phyloP scores from a whole-genome alignment of 257 asterid species.

The Penstemon eatonii region DNA sequence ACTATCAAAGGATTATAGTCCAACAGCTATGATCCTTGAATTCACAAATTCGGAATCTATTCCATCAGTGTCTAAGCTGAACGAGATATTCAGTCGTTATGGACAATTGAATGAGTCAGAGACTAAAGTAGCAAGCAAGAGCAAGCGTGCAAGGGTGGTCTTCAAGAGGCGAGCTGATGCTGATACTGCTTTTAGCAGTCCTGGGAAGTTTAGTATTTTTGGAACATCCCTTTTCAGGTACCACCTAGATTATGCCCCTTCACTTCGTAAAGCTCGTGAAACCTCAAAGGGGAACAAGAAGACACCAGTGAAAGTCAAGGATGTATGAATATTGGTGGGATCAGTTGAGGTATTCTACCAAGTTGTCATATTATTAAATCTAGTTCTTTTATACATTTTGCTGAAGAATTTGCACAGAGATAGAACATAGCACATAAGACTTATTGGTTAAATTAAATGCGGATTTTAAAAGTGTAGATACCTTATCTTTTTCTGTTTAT shows the following conservation, averaged over 20 bases:
- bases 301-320: conserved; percentile 25
- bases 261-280: conserved; percentile 35
- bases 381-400: conserved; percentile 22
- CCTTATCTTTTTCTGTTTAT: conserved; percentile 2
- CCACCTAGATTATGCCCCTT: conserved; percentile 47
- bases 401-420: conserved; percentile 31
- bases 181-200: conserved; percentile 68
- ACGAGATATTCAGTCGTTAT: conserved; percentile 53
- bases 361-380: conserved; percentile 12
- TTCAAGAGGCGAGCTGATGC: conserved; percentile 64
- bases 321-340: conserved; percentile 32
- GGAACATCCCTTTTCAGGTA: conserved; percentile 75
- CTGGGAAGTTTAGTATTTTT: conserved; percentile 65
- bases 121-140: conserved; percentile 51
- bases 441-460: conserved; percentile 29
- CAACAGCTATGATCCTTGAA: conserved; percentile 57
- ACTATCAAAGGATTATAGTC: conserved; percentile 37
- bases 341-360: conserved; percentile 20
- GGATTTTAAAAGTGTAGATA: conserved; percentile 19
- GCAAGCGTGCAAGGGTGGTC: conserved; percentile 61
- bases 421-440: conserved; percentile 36
- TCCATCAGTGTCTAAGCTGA: conserved; percentile 53
- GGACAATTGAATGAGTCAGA: conserved; percentile 62
- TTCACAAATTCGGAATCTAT: conserved; percentile 54
- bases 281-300: conserved; percentile 41